Evolutionary conservation across 2,329 filamentous ascomycete species (phyloP).

Genomic region (Colletotrichum paranaense): DNA sequence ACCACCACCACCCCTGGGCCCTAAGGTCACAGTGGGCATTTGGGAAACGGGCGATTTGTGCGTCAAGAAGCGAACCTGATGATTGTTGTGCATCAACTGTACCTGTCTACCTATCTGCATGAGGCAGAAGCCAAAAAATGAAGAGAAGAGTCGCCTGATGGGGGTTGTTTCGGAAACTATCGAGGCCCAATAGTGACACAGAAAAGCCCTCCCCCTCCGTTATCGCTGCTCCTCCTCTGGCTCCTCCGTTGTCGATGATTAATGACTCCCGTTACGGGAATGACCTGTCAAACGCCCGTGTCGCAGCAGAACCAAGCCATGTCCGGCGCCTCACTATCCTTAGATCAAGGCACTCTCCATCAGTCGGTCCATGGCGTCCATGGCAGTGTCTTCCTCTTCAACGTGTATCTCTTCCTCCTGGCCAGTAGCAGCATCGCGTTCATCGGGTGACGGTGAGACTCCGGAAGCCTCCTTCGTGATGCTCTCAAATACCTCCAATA

Average conservation of each 20-base stretch:
- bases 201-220: not conserved
- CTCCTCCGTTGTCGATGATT: conserved; percentile 23
- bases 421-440: conserved; percentile 9
- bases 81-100: not conserved
- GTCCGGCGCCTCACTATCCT: conserved; percentile 3
- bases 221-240: not conserved
- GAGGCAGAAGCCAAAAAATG: not conserved
- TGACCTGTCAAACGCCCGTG: conserved; percentile 34
- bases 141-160: conserved; percentile 1
- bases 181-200: not conserved
- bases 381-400: conserved; percentile 27
- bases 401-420: conserved; percentile 26
- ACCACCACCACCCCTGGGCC: not conserved
- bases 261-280: conserved; percentile 4
- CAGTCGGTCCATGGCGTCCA: conserved; percentile 29
- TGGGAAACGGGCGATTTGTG: conserved; percentile 1
- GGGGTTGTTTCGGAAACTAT: not conserved
- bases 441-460: conserved; percentile 19
- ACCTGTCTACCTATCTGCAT: conserved; percentile 9
- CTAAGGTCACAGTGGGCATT: conserved; percentile 13
- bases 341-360: conserved; percentile 21
- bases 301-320: conserved; percentile 28
- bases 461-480: conserved; percentile 14
- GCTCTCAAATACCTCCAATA: conserved; percentile 32
- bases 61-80: conserved; percentile 2